phyloP scores from a whole-genome alignment of 495 filamentous ascomycete species.

The Corynascus novoguineensis region DNA sequence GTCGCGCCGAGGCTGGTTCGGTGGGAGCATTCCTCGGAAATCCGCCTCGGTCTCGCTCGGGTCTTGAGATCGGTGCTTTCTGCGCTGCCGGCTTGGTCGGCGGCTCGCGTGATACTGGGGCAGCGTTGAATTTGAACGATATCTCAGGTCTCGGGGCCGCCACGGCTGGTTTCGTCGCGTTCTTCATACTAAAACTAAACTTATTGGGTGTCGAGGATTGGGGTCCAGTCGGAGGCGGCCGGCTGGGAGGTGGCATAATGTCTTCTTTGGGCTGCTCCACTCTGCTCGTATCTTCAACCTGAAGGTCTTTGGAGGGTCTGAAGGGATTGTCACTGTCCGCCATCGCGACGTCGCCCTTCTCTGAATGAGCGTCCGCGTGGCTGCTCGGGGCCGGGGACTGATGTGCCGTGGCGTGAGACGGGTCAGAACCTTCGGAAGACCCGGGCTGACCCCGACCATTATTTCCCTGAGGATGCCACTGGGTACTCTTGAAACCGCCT shows the following conservation, averaged over 20 bases:
- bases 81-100: slow-evolving; percentile 21
- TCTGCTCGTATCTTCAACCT: slow-evolving; percentile 56
- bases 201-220: slow-evolving; percentile 54
- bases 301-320: slow-evolving; percentile 56
- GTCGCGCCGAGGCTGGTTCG: slow-evolving; percentile 47
- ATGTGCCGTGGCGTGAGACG: slow-evolving; percentile 30
- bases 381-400: slow-evolving; percentile 47
- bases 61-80: slow-evolving; percentile 31
- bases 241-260: slow-evolving; percentile 36
- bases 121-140: slow-evolving; percentile 64
- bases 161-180: slow-evolving; percentile 53
- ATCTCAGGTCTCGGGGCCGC: slow-evolving; percentile 64
- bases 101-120: slow-evolving; percentile 36
- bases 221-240: slow-evolving; percentile 46
- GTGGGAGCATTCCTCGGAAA: slow-evolving; percentile 44
- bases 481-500: slow-evolving; percentile 31
- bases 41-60: slow-evolving; percentile 41
- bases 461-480: slow-evolving; percentile 26
- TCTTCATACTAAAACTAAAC: slow-evolving; percentile 84
- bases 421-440: slow-evolving; percentile 28
- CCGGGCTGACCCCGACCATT: slow-evolving; percentile 13
- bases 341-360: slow-evolving; percentile 25
- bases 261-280: slow-evolving; percentile 41
- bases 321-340: slow-evolving; percentile 58
- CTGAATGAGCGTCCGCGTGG: slow-evolving; percentile 29